These are phyloP conservation scores for Fusarium incarnatum DNA, from an alignment of 2,329 filamentous ascomycete genomes.

Conservation along the genomic window DNA sequence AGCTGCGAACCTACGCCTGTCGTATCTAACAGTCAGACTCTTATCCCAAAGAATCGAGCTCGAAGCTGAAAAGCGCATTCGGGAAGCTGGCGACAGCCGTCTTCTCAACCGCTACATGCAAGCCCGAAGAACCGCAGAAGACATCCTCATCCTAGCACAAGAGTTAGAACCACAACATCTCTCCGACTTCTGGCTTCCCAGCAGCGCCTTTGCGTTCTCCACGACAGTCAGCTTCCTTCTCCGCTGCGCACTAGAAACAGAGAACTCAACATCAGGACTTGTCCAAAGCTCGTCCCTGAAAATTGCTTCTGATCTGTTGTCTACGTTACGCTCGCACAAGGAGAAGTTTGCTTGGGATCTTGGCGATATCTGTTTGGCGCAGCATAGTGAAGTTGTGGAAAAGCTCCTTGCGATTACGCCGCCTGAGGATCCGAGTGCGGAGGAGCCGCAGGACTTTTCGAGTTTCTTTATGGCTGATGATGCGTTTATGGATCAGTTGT, in stretches of 20 bases:
- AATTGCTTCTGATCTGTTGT: constrained; percentile 58
- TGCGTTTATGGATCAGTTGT: constrained; percentile 52
- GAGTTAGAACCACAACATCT: constrained; percentile 58
- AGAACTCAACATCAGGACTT: constrained; percentile 51
- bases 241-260: constrained; percentile 60
- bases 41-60: constrained; percentile 61
- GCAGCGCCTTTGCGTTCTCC: constrained; percentile 60
- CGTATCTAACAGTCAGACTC: constrained; percentile 61
- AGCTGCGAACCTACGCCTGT: constrained; percentile 62
- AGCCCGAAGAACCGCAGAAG: constrained; percentile 59
- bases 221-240: constrained; percentile 63
- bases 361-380: constrained; percentile 61
- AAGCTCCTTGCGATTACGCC: constrained; percentile 52
- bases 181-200: constrained; percentile 63
- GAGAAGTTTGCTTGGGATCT: constrained; percentile 60
- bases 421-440: constrained; percentile 35
- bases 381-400: constrained; percentile 61
- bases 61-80: constrained; percentile 52
- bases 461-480: constrained; percentile 50
- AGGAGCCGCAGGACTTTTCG: constrained; percentile 37
- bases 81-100: constrained; percentile 35
- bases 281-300: constrained; percentile 54
- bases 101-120: constrained; percentile 53
- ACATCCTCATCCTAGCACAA: constrained; percentile 61
- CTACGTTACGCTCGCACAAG: constrained; percentile 54